Base-by-base conservation (phyloP, 179 eudicot genomes). In the Silene vulgaris region DNA sequence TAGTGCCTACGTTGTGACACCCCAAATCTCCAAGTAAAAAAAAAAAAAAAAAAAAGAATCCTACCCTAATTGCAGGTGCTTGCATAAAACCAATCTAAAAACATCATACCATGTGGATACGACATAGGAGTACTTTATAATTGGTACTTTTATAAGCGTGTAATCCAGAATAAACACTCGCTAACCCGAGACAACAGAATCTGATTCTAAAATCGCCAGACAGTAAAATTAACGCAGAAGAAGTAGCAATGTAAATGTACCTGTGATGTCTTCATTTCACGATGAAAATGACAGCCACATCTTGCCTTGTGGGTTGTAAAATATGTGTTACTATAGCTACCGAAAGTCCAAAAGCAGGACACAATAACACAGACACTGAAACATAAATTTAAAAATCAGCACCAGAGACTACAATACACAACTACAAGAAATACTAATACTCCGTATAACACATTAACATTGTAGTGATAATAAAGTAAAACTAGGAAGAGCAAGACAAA, bases 191-290 rank as follows among this genome's bases (percentile, higher is more conserved):
- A 52, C 12, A 8, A 52, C 16, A 8, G 14, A 4, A 45, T 7
- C 23, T 32, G 1, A 17, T 29, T 69, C 37, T 17, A 69, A 21
- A 5, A 57, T 26, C 50, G 14, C 28, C 66, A 19, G 16, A 3
- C 37, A n/a, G 7, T 5, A 12, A 23, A 35, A 9, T 32, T 50
- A 45, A 48, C 48, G 23, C 26, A 48, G 50, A 67, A 61, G 19
- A 35, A 68, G 66, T 26, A 26, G 61, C 50, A 65, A 52, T 12
- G 52, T 61, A 35, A 70, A 40, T 65, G 52, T 73, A 87, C 88
- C 89, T 84, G 90, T 30, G 80, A 73, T 67, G 82, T 83, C 88
- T 85, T 87, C 86, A 86, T 87, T 78, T 83, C 81, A 83, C 76
- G 65, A 77, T 61, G 74, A 48, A 71, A 70, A 65, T 63, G 76